Conservation (phyloP, 306 rosid species). For the Cucurbita maxima region DNA sequence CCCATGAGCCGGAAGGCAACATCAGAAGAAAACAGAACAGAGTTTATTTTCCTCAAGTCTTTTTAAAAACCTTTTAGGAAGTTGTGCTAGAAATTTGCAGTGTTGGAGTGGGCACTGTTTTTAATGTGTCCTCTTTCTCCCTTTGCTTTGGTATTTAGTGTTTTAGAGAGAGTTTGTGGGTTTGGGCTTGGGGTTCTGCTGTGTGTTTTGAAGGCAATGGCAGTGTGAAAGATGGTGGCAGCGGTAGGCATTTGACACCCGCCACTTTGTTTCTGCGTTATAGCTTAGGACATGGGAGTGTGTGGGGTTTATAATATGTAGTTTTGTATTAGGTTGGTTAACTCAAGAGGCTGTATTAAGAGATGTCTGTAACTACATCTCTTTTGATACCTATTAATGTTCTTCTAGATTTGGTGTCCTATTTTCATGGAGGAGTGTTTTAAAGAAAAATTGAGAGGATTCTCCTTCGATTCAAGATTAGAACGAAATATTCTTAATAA, state of each 20-base stretch:
- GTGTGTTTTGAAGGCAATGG: constrained; percentile 12
- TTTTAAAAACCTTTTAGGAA: not conserved
- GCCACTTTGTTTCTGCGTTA: constrained; percentile 8
- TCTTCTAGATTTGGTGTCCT: not conserved
- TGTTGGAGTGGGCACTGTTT: constrained; percentile 23
- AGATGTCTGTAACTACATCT: not conserved
- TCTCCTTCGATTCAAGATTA: no score
- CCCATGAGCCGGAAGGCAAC: constrained; percentile 1
- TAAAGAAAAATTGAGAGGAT: no score
- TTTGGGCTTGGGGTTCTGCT: not conserved
- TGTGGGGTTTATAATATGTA: not conserved
- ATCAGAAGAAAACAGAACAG: not conserved
- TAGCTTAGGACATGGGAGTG: not conserved
- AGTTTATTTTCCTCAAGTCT: not conserved
- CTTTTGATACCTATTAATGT: not conserved
- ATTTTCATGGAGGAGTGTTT: not conserved
- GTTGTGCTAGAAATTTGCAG: not conserved
- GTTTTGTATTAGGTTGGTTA: not conserved
- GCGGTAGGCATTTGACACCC: constrained; percentile 45
- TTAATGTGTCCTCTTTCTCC: constrained; percentile 14
- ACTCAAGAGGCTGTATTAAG: no score
- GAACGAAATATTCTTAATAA: no score
- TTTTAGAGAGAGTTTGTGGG: not conserved
- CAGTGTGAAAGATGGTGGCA: constrained; percentile 16
- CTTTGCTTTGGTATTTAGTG: not conserved